Percentiles rank a stretch among this genome's conserved stretches.
These are phyloP conservation scores for Neonectria punicea DNA, from an alignment of 2,329 filamentous ascomycete genomes.

Conservation along the genomic window DNA sequence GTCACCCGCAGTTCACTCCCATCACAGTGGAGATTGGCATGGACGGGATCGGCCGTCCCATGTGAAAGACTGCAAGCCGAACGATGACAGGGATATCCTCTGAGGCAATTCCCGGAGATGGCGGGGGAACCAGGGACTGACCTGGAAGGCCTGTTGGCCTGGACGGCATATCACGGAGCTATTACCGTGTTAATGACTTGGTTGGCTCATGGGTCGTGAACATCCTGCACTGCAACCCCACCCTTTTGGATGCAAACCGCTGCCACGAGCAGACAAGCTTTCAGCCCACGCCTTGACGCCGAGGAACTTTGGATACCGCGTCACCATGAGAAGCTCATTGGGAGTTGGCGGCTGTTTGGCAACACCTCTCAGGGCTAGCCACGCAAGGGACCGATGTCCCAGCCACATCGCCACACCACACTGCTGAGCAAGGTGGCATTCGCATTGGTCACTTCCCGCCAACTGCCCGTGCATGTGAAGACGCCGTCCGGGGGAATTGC, in stretches of 20 bases:
- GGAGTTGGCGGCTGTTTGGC: background rate
- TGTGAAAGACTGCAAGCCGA: background rate
- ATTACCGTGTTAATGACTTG: background rate
- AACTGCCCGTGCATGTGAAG: background rate
- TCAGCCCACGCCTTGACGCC: background rate
- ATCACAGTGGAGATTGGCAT: background rate
- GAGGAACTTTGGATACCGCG: background rate
- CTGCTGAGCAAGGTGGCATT: background rate
- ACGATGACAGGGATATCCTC: background rate
- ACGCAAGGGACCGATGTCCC: background rate
- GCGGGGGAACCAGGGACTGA: background rate
- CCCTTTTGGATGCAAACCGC: background rate
- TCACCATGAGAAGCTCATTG: background rate
- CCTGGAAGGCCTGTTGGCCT: background rate
- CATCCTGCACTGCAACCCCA: background rate
- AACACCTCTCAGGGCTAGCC: background rate
- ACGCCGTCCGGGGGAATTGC: background rate
- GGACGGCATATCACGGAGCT: background rate
- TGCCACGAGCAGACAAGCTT: background rate
- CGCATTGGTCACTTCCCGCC: background rate
- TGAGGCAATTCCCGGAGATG: background rate
- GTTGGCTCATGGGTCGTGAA: background rate
- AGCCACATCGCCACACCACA: background rate
- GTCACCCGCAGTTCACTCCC: background rate
- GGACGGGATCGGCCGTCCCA: background rate